Evolutionary conservation across 495 filamentous ascomycete species (phyloP).

Genomic region (Recurvomyces mirabilis): DNA sequence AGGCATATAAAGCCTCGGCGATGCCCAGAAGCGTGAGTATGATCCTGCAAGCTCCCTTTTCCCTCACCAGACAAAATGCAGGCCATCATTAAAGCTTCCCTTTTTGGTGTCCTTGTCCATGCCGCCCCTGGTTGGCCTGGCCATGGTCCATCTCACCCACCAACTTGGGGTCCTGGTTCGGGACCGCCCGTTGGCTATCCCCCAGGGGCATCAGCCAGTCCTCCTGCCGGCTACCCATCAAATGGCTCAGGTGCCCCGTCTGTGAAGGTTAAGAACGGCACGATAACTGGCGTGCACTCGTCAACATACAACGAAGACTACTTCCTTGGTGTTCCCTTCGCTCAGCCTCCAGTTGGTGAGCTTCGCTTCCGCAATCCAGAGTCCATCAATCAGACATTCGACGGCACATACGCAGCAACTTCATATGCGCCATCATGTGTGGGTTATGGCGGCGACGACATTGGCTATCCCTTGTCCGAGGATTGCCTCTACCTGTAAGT

Average conservation of each 20-base stretch:
- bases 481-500: constrained; percentile 49
- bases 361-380: constrained; percentile 51
- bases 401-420: constrained; percentile 24
- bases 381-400: constrained; percentile 36
- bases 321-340: constrained; percentile 58
- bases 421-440: constrained; percentile 32
- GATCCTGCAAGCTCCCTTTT: neutral
- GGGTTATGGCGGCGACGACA: constrained; percentile 32
- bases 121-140: neutral
- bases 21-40: neutral
- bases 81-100: neutral
- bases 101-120: neutral
- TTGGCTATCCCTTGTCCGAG: constrained; percentile 32
- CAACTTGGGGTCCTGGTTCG: neutral
- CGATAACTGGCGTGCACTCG: constrained; percentile 23
- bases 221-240: too few relatives aligned
- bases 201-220: too few relatives aligned
- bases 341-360: constrained; percentile 45
- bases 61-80: neutral
- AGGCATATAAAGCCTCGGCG: neutral
- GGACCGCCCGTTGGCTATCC: too few relatives aligned
- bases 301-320: constrained; percentile 27
- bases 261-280: constrained; percentile 28
- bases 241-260: constrained; percentile 16
- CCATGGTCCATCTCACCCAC: neutral